These are phyloP conservation scores for apple (Malus domestica) DNA, from an alignment of 306 rosid genomes.

Conservation along the genomic window ASM211411v1 NC_041793.1:33633501-33634000, in stretches of 20 bases:
- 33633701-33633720: not conserved
- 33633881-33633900: slow-evolving; percentile 10
- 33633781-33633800: not conserved
- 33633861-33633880: slow-evolving; percentile 8
- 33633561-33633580: slow-evolving; percentile 84
- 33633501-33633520: not conserved
- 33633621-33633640: slow-evolving; percentile 68
- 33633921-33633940: not conserved
- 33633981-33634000: not conserved
- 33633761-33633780: not conserved
- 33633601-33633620: slow-evolving; percentile 99
- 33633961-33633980: not conserved
- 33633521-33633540: not conserved
- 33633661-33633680: not conserved
- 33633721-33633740: not conserved
- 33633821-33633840: not conserved
- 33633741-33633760: not conserved
- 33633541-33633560: slow-evolving; percentile 74
- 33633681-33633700: slow-evolving; percentile 6
- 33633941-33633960: not conserved
- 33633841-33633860: not conserved
- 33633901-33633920: slow-evolving; percentile 2
- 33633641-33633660: slow-evolving; percentile 4
- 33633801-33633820: not conserved
- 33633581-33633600: slow-evolving; percentile 98